These are phyloP conservation scores for Aspergillus cristatus DNA, from an alignment of 495 filamentous ascomycete species.

Conservation along the genomic window DNA sequence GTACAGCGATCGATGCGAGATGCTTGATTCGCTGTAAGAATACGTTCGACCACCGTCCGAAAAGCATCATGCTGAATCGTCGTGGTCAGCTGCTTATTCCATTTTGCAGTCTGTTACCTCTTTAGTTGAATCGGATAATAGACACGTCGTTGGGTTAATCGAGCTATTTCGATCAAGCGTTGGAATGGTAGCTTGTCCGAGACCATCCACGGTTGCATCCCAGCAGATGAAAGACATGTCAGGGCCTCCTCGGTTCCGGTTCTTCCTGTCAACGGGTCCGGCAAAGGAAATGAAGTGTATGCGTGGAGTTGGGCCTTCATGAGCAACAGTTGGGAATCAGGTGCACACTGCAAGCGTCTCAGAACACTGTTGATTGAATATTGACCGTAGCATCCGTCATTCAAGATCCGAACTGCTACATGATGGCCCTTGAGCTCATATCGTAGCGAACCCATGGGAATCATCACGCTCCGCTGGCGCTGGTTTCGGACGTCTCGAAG, in stretches of 20 bases:
- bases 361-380: slow-evolving; percentile 41
- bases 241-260: slow-evolving; percentile 56
- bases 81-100: slow-evolving; percentile 31
- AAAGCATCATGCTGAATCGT: slow-evolving; percentile 47
- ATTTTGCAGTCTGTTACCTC: slow-evolving; percentile 40
- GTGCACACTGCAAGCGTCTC: slow-evolving; percentile 37
- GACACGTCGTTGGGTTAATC: slow-evolving; percentile 39
- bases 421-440: slow-evolving; percentile 20
- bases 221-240: slow-evolving; percentile 23
- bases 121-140: slow-evolving; percentile 47
- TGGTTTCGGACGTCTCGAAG: slow-evolving; percentile 28
- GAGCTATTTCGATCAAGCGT: slow-evolving; percentile 31
- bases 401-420: slow-evolving; percentile 28
- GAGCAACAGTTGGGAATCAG: slow-evolving; percentile 40
- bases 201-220: neutral
- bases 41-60: slow-evolving; percentile 24
- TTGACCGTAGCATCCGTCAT: slow-evolving; percentile 25
- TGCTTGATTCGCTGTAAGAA: too few relatives aligned
- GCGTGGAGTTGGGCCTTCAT: slow-evolving; percentile 49
- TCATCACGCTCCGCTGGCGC: slow-evolving; percentile 36
- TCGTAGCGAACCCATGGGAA: slow-evolving; percentile 32
- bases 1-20: too few relatives aligned
- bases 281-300: slow-evolving; percentile 44
- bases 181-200: slow-evolving; percentile 15
- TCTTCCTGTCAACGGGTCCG: slow-evolving; percentile 44